Evolutionary conservation across 2,329 filamentous ascomycete genomes (phyloP), one percentile per base, ranked within the genome.

Genomic region (Metarhizium guizhouense): DNA sequence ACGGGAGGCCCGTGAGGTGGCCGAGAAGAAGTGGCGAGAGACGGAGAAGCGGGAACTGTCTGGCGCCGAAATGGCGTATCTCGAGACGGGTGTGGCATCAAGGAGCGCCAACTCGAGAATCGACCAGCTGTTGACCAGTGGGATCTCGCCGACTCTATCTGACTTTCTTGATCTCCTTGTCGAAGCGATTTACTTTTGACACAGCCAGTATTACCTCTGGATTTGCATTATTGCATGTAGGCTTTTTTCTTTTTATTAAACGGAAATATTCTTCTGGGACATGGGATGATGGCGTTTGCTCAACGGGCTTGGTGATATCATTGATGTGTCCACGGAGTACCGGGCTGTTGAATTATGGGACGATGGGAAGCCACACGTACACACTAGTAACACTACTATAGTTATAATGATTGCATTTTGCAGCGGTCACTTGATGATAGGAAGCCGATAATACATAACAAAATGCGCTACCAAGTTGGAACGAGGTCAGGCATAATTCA

Each of bases 11-110:
- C 86, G 85, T 47, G 81, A 84, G 62, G 82, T 86, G 62, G 88
- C 87, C 1, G 88, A 92, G 73, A 76, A 76, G 48, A 80, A 81
- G 64, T 93, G 88, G 88, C 79, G 80, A 55, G 79, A 82, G 62
- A 79, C 79, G 51, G 86, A 91, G 70, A 80, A 78, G 45, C 71
- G 78, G 25, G 79, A 79, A 56, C 69, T 85, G 18, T 79, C 77
- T 20, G 75, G 74, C 8, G 75, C 75, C 1, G 81, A 85, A 63
- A 78, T 76, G 62, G 76, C 75, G 2, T 81, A 82, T 58, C 73
- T 85, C 53, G 77, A 83, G 63, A 82, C 77, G 32, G 80, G 79
- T 49, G 72, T 78, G 34, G 74, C 68, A 63, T 40, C 63, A 60
- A 25, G 54, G 54, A 47, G 57, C 53, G 47, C 61, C 38, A 56